Base-by-base conservation (phyloP, 208 protist species). In the Leishmania guyanensis region DNA sequence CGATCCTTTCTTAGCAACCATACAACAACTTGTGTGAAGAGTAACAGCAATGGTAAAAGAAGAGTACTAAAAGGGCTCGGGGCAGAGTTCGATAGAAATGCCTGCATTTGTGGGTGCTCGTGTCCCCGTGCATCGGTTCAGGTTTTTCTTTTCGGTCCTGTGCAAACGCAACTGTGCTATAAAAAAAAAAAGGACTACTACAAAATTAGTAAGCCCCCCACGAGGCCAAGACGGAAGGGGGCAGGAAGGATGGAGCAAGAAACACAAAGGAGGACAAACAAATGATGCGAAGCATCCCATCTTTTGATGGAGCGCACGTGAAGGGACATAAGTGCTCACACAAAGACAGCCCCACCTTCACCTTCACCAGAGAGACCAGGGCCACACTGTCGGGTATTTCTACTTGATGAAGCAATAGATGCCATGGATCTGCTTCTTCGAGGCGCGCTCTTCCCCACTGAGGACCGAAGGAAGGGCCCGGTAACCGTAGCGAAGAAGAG, bases 361-460 rank as follows among this genome's bases (percentile, higher is more conserved):
- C 50, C 36, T 65, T 29, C 12, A 62, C 20, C 46, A 51, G 36
- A 51, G 39, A 16, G 26, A 51, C 46, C 20, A 73, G 10, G 22
- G 43, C 66, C 29, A 54, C 69, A 54, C 46, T 22, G 51, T 39
- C 29, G 72, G 43, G 54, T 77, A 74, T 65, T 73, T 74, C 68
- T 85, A 83, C 65, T 86, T 90, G 62, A 93, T 88, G 60, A 92
- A 95, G 76, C 90, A 87, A 84, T 95, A 96, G 16, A 93, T 78
- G 64, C 90, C 89, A 71, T 94, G 86, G 20, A 91, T 86, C 43
- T 85, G 82, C 77, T 85, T 81, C 68, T 85, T 87, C 66, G 81
- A 51, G 4, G 79, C 56, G 62, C 80, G 83, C 68, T 91, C 89
- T 39, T 94, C 92, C 16, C 84, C 86, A 29, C 75, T 84, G 54